phyloP scores from a whole-genome alignment of 129 eudicot genomes.

The Artemisia argyi region DNA sequence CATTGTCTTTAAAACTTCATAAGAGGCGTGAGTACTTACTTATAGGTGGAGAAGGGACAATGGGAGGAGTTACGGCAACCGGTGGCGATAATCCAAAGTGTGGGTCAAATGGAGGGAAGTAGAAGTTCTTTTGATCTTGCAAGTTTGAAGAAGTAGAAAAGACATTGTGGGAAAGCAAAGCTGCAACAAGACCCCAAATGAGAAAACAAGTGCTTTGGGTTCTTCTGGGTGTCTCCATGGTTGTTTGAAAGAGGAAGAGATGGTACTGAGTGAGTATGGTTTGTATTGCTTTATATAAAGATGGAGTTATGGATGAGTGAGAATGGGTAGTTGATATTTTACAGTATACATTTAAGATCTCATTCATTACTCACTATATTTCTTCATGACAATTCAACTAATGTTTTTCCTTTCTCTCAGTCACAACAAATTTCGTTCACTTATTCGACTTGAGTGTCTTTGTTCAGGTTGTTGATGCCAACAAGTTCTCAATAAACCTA shows the following conservation, averaged over 20 bases:
- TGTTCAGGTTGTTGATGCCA: conserved; percentile 4
- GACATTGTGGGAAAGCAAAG: conserved; percentile 43
- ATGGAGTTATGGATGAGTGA: conserved; percentile 58
- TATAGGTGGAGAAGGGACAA: conserved; percentile 26
- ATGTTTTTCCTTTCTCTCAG: conserved; percentile 1
- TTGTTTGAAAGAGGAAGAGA: conserved; percentile 20
- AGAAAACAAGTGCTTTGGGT: conserved; percentile 36
- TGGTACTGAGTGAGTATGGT: conserved; percentile 15
- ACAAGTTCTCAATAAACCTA: not conserved
- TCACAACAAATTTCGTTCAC: conserved; percentile 19
- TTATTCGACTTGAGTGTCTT: not conserved
- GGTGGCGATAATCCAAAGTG: conserved; percentile 37
- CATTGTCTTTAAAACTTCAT: too few species aligned
- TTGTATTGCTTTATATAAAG: conserved; percentile 39
- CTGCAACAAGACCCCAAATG: conserved; percentile 43
- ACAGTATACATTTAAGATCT: conserved; percentile 55
- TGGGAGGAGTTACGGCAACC: conserved; percentile 9
- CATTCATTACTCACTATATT: conserved; percentile 37
- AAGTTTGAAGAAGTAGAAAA: conserved; percentile 40
- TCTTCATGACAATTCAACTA: conserved; percentile 7
- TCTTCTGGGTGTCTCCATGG: conserved; percentile 31
- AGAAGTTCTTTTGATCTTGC: conserved; percentile 58
- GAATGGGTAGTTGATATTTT: conserved; percentile 60
- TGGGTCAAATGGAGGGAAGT: conserved; percentile 42
- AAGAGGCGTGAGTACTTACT: not conserved